Conservation (phyloP, 2,329 filamentous ascomycete species). For the Talaromyces atroroseus region DNA sequence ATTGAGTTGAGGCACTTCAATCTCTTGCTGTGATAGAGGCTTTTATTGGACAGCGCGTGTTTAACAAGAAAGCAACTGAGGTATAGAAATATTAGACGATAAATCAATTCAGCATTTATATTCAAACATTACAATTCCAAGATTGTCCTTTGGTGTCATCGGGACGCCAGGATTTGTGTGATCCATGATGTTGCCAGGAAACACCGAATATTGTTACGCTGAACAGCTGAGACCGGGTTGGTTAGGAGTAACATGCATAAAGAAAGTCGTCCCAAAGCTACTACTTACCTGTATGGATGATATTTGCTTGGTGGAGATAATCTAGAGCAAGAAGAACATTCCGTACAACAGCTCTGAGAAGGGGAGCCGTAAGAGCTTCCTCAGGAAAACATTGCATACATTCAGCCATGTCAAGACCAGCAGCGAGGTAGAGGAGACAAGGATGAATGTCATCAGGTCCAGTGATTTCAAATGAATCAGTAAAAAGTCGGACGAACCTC, state of each 20-base stretch:
- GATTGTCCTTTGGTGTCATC: too few relatives aligned
- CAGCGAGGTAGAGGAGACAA: too few relatives aligned
- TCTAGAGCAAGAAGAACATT: constrained; percentile 2
- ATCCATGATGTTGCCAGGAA: too few relatives aligned
- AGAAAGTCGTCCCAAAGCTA: not conserved
- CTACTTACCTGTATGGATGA: not conserved
- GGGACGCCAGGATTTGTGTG: too few relatives aligned
- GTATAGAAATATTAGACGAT: not conserved
- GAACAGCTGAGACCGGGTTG: too few relatives aligned
- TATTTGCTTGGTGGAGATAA: not conserved
- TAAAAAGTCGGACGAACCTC: not conserved
- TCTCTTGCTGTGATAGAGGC: not conserved
- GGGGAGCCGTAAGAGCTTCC: not conserved
- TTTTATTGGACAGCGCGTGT: not conserved
- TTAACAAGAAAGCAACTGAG: not conserved
- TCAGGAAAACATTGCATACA: not conserved
- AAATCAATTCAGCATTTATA: not conserved
- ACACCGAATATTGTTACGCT: too few relatives aligned
- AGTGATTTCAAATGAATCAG: too few relatives aligned
- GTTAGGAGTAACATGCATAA: too few relatives aligned
- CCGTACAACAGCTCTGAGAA: not conserved
- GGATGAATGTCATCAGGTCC: too few relatives aligned
- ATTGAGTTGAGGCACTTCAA: not conserved
- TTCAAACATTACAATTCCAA: not conserved
- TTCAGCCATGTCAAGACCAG: not conserved